These are phyloP conservation scores for Ananas comosus DNA, from an alignment of 176 grass and related monocot species.

Conservation along the genomic window DNA sequence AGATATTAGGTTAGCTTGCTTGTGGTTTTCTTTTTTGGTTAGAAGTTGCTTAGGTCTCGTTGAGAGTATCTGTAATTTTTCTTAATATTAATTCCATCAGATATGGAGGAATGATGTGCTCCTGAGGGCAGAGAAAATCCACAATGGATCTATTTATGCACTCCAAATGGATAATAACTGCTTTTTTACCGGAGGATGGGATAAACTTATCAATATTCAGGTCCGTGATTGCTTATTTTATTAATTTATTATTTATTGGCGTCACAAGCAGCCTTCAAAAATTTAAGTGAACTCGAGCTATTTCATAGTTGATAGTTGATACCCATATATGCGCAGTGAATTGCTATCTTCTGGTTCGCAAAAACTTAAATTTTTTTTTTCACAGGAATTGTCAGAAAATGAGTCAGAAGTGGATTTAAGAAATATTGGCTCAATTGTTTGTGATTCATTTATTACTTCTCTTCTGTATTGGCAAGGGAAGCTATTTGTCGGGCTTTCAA, in stretches of 20 bases:
- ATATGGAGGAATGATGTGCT: slow-evolving; percentile 77
- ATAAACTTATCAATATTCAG: slow-evolving; percentile 77
- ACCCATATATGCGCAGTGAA: background rate
- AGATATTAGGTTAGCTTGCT: no score
- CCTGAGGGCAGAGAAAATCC: slow-evolving; percentile 61
- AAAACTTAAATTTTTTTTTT: background rate
- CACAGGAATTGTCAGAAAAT: slow-evolving; percentile 52
- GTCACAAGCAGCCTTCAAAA: background rate
- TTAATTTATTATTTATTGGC: background rate
- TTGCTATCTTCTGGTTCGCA: background rate
- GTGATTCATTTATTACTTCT: slow-evolving; percentile 68
- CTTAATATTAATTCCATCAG: slow-evolving; percentile 30
- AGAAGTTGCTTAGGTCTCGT: background rate
- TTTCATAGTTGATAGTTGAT: background rate
- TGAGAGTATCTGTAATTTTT: background rate
- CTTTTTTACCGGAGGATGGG: slow-evolving; percentile 75
- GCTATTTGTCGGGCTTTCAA: slow-evolving; percentile 72
- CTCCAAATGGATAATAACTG: slow-evolving; percentile 48
- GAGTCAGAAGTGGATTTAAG: slow-evolving; percentile 58
- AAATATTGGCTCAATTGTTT: slow-evolving; percentile 59
- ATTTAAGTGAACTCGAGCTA: background rate
- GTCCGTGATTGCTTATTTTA: slow-evolving; percentile 21
- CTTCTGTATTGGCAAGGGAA: slow-evolving; percentile 52
- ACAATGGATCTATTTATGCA: slow-evolving; percentile 63
- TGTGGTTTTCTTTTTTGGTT: background rate